Evolutionary conservation across 805 yeast genomes (phyloP).

Genomic region (Saccharomycopsis sp.): DNA sequence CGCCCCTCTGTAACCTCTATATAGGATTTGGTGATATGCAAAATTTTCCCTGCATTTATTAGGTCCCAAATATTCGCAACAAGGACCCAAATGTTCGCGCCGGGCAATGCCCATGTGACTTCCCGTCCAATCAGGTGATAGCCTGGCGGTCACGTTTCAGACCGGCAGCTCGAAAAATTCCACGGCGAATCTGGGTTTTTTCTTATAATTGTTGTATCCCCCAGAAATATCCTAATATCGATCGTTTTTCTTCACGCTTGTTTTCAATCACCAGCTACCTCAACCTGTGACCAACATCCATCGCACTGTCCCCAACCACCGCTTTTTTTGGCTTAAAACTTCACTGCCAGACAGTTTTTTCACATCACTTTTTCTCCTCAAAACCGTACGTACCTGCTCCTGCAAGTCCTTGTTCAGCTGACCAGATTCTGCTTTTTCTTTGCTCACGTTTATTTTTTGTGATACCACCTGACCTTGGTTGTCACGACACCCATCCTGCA

Average conservation of each 20-base stretch:
- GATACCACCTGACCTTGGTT: background rate
- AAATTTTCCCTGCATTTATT: background rate
- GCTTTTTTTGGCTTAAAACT: too few relatives aligned
- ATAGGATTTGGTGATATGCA: too few relatives aligned
- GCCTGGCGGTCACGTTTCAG: background rate
- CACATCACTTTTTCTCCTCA: background rate
- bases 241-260: background rate
- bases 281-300: background rate
- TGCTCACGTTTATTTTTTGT: background rate
- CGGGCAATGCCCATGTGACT: background rate
- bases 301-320: background rate
- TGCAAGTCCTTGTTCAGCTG: background rate
- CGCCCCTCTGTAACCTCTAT: too few relatives aligned
- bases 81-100: background rate
- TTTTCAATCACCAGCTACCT: background rate
- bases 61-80: background rate
- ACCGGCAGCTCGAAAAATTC: background rate
- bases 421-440: background rate
- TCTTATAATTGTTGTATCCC: background rate
- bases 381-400: background rate
- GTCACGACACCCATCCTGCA: background rate
- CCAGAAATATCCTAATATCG: background rate
- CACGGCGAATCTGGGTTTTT: background rate
- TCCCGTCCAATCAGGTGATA: background rate
- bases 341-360: too few relatives aligned